Evolutionary conservation across 139 green algal genomes (phyloP).

Genomic region (Yamagishiella unicocca): DNA sequence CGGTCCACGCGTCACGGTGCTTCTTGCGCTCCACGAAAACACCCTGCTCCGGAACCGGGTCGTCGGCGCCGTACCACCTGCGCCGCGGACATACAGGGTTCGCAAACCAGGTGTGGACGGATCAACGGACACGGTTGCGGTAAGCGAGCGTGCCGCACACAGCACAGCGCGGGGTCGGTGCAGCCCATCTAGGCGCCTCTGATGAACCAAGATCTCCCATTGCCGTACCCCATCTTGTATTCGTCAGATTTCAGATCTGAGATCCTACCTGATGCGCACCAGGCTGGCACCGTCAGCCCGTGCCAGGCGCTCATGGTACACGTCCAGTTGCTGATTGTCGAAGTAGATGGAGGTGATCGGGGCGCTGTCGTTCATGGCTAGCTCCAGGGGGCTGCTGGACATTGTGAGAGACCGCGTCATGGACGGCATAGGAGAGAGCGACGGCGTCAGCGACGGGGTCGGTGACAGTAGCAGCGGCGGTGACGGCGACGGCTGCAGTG

Average conservation of each 20-base stretch:
- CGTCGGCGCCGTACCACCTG: conserved; percentile 42
- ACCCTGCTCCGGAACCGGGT: not conserved
- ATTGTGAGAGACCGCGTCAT: too few species aligned
- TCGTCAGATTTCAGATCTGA: too few species aligned
- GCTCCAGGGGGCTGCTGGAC: not conserved
- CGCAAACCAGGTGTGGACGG: too few species aligned
- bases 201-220: too few species aligned
- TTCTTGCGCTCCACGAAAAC: conserved; percentile 92
- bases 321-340: conserved; percentile 69
- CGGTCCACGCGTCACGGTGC: conserved; percentile 83
- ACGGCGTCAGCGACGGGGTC: not conserved
- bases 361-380: conserved; percentile 15
- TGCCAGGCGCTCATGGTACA: conserved; percentile 78
- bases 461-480: not conserved
- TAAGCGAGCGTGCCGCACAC: too few species aligned
- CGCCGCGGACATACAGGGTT: too few species aligned
- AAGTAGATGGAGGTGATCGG: conserved; percentile 79
- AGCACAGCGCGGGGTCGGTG: too few species aligned
- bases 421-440: too few species aligned
- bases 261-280: conserved; percentile 76
- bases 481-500: not conserved
- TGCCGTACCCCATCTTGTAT: too few species aligned
- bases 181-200: too few species aligned
- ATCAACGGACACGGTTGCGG: too few species aligned
- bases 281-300: conserved; percentile 73